These are phyloP conservation scores for Paecilomyces formosus DNA, from an alignment of 2,329 filamentous ascomycete genomes.

Conservation along the genomic window DNA sequence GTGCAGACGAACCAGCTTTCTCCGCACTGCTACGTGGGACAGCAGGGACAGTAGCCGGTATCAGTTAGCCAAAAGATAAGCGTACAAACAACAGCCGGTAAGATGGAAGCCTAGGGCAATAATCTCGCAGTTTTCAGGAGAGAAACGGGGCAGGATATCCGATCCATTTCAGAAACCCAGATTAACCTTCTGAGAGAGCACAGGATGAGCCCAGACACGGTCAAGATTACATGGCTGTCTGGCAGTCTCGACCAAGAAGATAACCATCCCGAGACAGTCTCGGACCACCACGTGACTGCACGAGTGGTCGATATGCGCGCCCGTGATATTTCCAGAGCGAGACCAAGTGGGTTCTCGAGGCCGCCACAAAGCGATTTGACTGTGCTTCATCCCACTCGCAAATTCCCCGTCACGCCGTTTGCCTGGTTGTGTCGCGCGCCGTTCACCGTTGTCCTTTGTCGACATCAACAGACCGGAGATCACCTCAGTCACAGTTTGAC, in stretches of 20 bases:
- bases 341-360: conserved; percentile 29
- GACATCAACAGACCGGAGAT: not conserved
- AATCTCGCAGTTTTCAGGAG: not conserved
- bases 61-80: conserved; percentile 12
- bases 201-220: not conserved
- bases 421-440: not conserved
- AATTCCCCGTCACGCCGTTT: conserved; percentile 5
- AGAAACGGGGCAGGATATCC: not conserved
- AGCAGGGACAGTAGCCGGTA: conserved; percentile 16
- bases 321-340: conserved; percentile 9
- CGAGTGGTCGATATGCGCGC: conserved; percentile 1
- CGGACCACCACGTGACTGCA: conserved; percentile 4
- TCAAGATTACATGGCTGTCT: not conserved
- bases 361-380: conserved; percentile 31
- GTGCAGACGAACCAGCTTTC: not conserved
- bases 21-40: conserved; percentile 5
- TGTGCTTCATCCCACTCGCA: conserved; percentile 18
- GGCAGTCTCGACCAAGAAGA: not conserved
- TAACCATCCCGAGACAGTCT: too few relatives aligned
- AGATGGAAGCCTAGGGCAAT: conserved; percentile 1
- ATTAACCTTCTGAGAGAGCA: not conserved
- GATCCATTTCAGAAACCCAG: not conserved
- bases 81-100: conserved; percentile 5
- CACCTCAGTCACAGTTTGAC: not conserved
- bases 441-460: not conserved